A percentile compares a stretch with the other conserved stretches of the same genome.
Evolutionary conservation across 2,329 filamentous ascomycete species (phyloP).

Genomic region (Neonectria sp.): DNA sequence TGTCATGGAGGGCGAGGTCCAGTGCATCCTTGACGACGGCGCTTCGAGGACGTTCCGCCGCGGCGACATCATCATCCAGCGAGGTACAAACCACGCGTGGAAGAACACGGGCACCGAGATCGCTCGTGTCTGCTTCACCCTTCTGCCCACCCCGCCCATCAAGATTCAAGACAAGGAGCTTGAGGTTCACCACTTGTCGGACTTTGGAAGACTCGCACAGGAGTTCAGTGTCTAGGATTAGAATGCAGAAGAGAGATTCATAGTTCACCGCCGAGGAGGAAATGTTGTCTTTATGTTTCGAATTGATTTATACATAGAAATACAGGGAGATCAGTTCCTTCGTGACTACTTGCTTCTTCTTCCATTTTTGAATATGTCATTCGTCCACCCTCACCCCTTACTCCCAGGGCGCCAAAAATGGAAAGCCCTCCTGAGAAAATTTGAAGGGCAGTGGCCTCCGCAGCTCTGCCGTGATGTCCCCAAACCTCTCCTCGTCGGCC

Average conservation of each 20-base stretch:
- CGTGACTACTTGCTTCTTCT: constrained; percentile 3
- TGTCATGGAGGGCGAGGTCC: constrained; percentile 41
- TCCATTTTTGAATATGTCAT: not conserved
- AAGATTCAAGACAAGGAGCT: constrained; percentile 40
- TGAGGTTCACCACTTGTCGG: constrained; percentile 41
- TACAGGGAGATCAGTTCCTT: constrained; percentile 17
- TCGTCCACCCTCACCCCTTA: not conserved
- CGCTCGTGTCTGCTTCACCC: constrained; percentile 43
- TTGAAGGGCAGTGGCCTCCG: constrained; percentile 48
- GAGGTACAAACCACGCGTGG: constrained; percentile 44
- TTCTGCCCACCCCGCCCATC: constrained; percentile 37
- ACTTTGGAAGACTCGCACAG: constrained; percentile 39
- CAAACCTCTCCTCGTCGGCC: constrained; percentile 42
- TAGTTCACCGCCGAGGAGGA: not conserved
- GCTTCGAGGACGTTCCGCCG: constrained; percentile 34
- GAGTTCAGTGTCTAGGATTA: constrained; percentile 22
- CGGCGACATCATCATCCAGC: constrained; percentile 44
- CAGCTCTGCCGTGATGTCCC: constrained; percentile 41
- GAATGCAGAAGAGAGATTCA: not conserved
- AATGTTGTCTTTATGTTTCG: not conserved
- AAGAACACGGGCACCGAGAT: constrained; percentile 39
- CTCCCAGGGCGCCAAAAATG: constrained; percentile 23
- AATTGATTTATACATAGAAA: constrained; percentile 25
- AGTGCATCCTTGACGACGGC: constrained; percentile 42
- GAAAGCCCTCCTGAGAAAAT: constrained; percentile 35